Base-by-base conservation (phyloP, 2,329 filamentous ascomycete species). In the Trichoderma simmonsii region DNA sequence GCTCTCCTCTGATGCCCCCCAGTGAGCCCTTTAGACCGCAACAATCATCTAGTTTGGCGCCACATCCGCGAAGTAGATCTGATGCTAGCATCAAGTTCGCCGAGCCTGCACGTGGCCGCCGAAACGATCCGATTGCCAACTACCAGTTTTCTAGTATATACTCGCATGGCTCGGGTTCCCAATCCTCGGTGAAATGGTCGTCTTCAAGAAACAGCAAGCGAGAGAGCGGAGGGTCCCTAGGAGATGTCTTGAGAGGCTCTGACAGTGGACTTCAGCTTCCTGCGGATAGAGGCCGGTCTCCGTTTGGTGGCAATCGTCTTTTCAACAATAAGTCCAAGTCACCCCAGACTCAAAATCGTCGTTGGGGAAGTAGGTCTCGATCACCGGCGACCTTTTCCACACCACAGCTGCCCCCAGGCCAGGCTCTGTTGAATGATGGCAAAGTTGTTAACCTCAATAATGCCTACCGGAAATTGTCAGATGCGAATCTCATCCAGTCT, bases 401-500 rank as follows among this genome's bases (percentile, higher is more conserved):
- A n/a, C 73, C 78, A 14, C 67, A 70, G 15, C 73, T 80, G 74
- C 79, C 74, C 74, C 73, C 80, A 1, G 80, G 80, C 61, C 79
- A 77, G 78, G 79, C 87, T 15, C 83, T 89, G 59, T 84, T 92
- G 4, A 87, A 89, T 56, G 89, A 89, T 69, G 90, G 89, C 12
- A 86, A 87, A 61, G 79, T 88, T 1, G 83, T 94, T 66, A 91
- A 94, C 77, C 88, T 92, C 80, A 89, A 87, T 72, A 91, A 85
- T 74, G 91, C 92, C 4, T 93, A 94, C 78, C 86, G 90, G 65
- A 87, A 89, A 72, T 82, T 94, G 21, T 93, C 92, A 1, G 91
- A 95, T 78, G 91, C 91, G 12, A 90, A 91, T 65, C 82, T 95
- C 57, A 85, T 89, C 4, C 86, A 86, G 34, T 90, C 90, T 6